phyloP scores from a whole-genome alignment of 768 basidiomycete species.

The Pleurotus citrinopileatus region DNA sequence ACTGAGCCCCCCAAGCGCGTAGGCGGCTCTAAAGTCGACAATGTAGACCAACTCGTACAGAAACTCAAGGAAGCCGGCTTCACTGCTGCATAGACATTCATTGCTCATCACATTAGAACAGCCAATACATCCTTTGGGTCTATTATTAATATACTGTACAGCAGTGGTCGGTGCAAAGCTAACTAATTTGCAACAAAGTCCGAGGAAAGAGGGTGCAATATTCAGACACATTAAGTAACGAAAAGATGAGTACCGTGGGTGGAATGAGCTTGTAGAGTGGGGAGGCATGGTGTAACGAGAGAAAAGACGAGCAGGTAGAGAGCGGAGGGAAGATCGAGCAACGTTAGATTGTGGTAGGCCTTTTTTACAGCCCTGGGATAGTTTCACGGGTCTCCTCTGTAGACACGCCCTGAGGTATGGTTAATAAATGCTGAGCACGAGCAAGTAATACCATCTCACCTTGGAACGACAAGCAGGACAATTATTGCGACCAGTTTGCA shows the following conservation, averaged over 20 bases:
- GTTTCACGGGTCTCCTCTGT: no score
- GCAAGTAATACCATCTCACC: conserved; percentile 31
- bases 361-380: no score
- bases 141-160: not conserved
- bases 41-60: conserved; percentile 83
- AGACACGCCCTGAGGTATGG: not conserved
- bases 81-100: conserved; percentile 27
- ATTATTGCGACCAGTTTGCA: conserved; percentile 81
- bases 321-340: no score
- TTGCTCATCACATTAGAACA: not conserved
- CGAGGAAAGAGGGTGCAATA: no score
- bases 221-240: no score
- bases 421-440: not conserved
- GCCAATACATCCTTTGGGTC: not conserved
- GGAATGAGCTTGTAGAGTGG: not conserved
- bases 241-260: not conserved
- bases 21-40: conserved; percentile 85
- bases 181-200: no score
- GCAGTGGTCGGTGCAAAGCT: not conserved
- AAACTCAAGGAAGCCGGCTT: conserved; percentile 89
- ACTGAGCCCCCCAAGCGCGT: conserved; percentile 86
- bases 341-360: no score
- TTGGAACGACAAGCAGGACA: conserved; percentile 89
- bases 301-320: no score
- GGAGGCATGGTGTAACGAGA: no score